Conservation (phyloP, 176 grass and related monocot species). For the Aechmea fasciata region DNA sequence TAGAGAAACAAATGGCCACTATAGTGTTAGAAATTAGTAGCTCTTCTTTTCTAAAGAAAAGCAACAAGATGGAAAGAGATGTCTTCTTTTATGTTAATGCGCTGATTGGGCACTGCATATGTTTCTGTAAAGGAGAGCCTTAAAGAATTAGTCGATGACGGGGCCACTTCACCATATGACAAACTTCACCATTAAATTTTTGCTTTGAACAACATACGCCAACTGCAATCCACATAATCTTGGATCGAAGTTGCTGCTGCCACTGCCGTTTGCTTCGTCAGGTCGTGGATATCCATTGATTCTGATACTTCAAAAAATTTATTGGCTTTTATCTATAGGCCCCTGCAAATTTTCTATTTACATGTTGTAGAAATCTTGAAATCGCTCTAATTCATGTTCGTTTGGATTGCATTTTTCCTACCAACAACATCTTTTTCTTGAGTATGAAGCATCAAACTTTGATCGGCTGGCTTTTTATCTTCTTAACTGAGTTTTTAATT, state of each 20-base stretch:
- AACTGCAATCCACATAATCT: constrained; percentile 29
- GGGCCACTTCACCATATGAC: constrained; percentile 24
- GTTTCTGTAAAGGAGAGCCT: constrained; percentile 13
- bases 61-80: constrained; percentile 26
- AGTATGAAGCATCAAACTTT: no score
- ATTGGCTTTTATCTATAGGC: background rate
- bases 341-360: constrained; percentile 19
- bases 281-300: constrained; percentile 1
- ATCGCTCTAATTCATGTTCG: constrained; percentile 3
- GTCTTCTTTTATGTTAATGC: constrained; percentile 25
- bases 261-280: background rate
- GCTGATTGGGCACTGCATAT: constrained; percentile 46
- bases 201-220: constrained; percentile 15
- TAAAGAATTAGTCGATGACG: constrained; percentile 32
- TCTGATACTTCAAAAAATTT: no score
- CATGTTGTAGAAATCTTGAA: no score
- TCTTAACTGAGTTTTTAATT: no score
- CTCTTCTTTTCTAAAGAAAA: no score
- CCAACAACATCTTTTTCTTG: constrained; percentile 2
- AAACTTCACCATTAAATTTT: background rate
- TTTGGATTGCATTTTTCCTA: constrained; percentile 12
- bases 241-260: constrained; percentile 15
- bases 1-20: background rate
- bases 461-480: no score
- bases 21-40: no score